Evolutionary conservation across 345 rosid genomes (phyloP), one percentile per base, ranked within the genome.

Genomic region (Gossypium sturtianum): DNA sequence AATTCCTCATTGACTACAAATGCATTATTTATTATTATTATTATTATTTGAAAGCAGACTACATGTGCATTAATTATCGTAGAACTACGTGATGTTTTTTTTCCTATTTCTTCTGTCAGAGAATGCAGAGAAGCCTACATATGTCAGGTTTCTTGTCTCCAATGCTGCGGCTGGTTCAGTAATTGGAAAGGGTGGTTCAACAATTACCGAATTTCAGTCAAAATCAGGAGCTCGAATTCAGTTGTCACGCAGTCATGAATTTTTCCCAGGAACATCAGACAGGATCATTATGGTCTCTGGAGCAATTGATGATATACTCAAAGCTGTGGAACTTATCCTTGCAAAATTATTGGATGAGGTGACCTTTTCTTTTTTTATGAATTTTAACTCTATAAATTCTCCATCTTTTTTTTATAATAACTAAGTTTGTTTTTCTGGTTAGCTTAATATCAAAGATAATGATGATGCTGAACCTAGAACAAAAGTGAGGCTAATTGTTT

Each of bases 131-230:
- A 96, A 87, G 86, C 79, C 93, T 6, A 89, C 97, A 11, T 90
- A 89, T 76, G 73, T 88, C 72, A 86, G 94, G 83, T 91, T 96
- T 78, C 97, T 96, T 62, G 97, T 96, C 25, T 96, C 99, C 71
- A 96, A 96, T 90, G 90, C 98, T 29, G 92, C 97, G 8, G 99
- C 99, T 70, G 99, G 99, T 78, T 94, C 99, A 25, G 93, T 96
- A 74, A 96, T 96, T 78, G 98, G 99, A 79, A 96, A 93, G 85
- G 97, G 97, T 73, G 99, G 99, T 74, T 91, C 97, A 12, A 96
- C 97, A 34, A 96, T 96, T 77, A 91, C 92, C 64, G 99, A 96
- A 41, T 93, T 96, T 71, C 99, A 96, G 86, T 85, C 93, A 8
- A 91, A 91, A 77, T 96, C 99, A 0, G 95, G 98, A 57, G 97